These are phyloP conservation scores for Periconia macrospinosa DNA, from an alignment of 2,329 filamentous ascomycete species.

Conservation along the genomic window DNA sequence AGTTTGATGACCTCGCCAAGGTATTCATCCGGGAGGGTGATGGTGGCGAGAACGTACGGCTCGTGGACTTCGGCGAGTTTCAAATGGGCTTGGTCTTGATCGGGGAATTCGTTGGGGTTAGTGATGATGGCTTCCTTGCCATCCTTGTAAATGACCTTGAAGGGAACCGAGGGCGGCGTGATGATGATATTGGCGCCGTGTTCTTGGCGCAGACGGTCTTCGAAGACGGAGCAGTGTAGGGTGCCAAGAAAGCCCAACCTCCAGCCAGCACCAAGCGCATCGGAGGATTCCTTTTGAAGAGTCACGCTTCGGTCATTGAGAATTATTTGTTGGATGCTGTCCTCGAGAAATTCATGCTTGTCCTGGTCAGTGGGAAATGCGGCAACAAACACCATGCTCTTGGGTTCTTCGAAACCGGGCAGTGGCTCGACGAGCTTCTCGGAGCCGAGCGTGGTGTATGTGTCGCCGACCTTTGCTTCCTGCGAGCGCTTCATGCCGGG, in stretches of 20 bases:
- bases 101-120: slow-evolving; percentile 87
- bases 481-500: slow-evolving; percentile 97
- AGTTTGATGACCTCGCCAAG: slow-evolving; percentile 93
- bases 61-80: slow-evolving; percentile 67
- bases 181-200: slow-evolving; percentile 95
- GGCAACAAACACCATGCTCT: slow-evolving; percentile 98
- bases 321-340: slow-evolving; percentile 90
- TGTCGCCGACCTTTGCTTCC: slow-evolving; percentile 95
- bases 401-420: slow-evolving; percentile 93
- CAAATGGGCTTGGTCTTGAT: slow-evolving; percentile 60
- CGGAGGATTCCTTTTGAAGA: slow-evolving; percentile 89
- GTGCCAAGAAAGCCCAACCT: slow-evolving; percentile 94
- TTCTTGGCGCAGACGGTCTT: slow-evolving; percentile 91
- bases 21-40: slow-evolving; percentile 92
- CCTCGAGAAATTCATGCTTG: slow-evolving; percentile 83
- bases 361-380: slow-evolving; percentile 92
- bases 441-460: slow-evolving; percentile 79
- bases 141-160: slow-evolving; percentile 77
- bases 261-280: slow-evolving; percentile 92
- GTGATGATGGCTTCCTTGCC: slow-evolving; percentile 78
- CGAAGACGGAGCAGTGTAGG: slow-evolving; percentile 97
- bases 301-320: slow-evolving; percentile 96
- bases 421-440: slow-evolving; percentile 78
- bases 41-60: slow-evolving; percentile 77
- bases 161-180: slow-evolving; percentile 92